Evolutionary conservation across 1,284 basidiomycete genomes (phyloP), one percentile per base, ranked within the genome.

Genomic region (Pseudozyma sp.): DNA sequence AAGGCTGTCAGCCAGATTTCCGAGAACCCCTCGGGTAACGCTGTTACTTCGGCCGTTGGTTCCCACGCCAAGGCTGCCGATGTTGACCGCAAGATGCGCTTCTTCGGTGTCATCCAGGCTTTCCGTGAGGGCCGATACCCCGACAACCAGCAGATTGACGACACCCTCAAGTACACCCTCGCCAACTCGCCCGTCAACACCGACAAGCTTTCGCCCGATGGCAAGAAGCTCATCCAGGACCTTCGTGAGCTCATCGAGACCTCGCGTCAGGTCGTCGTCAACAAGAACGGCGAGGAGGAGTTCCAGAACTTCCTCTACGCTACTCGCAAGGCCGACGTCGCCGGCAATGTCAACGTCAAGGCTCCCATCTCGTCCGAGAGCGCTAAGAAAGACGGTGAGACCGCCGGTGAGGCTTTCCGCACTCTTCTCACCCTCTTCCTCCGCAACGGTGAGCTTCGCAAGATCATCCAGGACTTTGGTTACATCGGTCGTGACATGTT

Each of bases 401-500:
- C 77, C 25, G 81, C 81, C 42, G 79, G 74, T 47, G 76, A 83
- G 68, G 78, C 81, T 8, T 74, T 83, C 63, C 73, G 77, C 59
- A 80, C 79, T 38, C 68, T 83, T 21, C 44, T 79, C 66, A 83
- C 80, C 68, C 76, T 83, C 65, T 81, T 81, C 76, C 76, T 83
- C 47, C 75, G 78, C 44, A 83, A 83, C 66, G 80, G 79, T 45
- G 80, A 83, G 71, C 56, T 70, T 12, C 77, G 76, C 76, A 79
- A 77, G 59, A 57, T 84, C 47, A 59, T 84, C 54, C 65, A 81
- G 67, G 81, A 81, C 61, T 53, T 81, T 39, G 78, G 77, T 52
- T 63, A 77, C 66, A 75, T 83, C 42, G 82, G 80, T 12, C 92
- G 94, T 59, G 93, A 96, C 86, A 87, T 97, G 62, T 91, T 96